These are phyloP conservation scores for Rachicladosporium sp. DNA, from an alignment of 2,329 filamentous ascomycete species.

Conservation along the genomic window DNA sequence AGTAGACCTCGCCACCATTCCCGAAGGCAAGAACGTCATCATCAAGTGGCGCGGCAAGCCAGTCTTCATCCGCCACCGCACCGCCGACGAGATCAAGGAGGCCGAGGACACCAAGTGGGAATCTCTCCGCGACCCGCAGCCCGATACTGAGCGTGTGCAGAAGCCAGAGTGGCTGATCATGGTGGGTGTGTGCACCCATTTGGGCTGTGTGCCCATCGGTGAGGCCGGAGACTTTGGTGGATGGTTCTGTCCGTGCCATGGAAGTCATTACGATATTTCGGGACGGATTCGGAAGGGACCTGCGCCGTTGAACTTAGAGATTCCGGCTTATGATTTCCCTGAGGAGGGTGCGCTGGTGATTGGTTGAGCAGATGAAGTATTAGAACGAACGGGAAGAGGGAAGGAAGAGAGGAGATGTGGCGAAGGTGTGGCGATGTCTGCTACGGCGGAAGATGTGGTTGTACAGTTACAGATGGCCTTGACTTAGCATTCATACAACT, in stretches of 20 bases:
- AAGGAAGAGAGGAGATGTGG: no score
- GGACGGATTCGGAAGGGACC: conserved; percentile 96
- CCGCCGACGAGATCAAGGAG: conserved; percentile 81
- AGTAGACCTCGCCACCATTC: conserved; percentile 81
- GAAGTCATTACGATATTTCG: conserved; percentile 99
- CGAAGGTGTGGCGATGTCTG: conserved; percentile 4
- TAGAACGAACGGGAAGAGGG: no score
- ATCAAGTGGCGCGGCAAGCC: conserved; percentile 99
- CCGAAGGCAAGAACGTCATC: conserved; percentile 99
- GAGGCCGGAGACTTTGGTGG: conserved; percentile 96
- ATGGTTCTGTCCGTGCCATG: conserved; percentile 99
- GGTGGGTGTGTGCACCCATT: conserved; percentile 97
- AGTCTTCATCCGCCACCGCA: conserved; percentile 99
- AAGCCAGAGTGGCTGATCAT: conserved; percentile 98
- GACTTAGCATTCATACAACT: no score
- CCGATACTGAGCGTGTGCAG: conserved; percentile 87
- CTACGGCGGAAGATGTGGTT: conserved; percentile 5
- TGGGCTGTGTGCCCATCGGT: conserved; percentile 97
- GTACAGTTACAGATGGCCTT: conserved; percentile 5
- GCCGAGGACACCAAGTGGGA: conserved; percentile 80
- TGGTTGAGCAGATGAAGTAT: no score
- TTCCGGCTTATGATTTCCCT: conserved; percentile 84
- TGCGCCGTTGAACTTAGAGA: conserved; percentile 92
- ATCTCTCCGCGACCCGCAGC: conserved; percentile 77
- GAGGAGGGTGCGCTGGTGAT: conserved; percentile 82